Percentiles rank a stretch among this genome's conserved stretches.
These are phyloP conservation scores for Arthroderma sp. DNA, from an alignment of 2,329 filamentous ascomycete genomes.

Conservation along the genomic window DNA sequence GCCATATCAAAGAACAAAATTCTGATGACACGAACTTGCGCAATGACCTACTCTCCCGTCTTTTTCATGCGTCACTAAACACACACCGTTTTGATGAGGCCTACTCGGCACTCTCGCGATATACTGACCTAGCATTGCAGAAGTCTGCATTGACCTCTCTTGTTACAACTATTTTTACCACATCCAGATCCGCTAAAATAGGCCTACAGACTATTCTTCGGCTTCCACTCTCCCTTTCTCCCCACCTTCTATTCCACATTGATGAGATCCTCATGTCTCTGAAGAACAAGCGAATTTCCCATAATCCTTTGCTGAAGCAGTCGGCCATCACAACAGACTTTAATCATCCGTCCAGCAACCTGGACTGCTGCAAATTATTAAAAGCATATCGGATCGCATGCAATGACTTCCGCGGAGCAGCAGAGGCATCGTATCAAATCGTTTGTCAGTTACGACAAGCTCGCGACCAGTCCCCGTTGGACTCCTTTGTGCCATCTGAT, in stretches of 20 bases:
- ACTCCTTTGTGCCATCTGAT: constrained; percentile 20
- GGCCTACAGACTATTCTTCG: constrained; percentile 50
- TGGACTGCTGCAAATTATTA: constrained; percentile 75
- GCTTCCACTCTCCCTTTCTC: constrained; percentile 52
- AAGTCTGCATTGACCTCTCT: constrained; percentile 58
- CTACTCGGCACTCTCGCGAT: constrained; percentile 62
- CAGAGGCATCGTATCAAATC: constrained; percentile 43
- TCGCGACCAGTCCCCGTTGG: constrained; percentile 23
- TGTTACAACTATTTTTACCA: constrained; percentile 33
- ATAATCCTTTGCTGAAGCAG: constrained; percentile 11
- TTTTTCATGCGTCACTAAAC: constrained; percentile 71
- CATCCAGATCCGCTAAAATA: constrained; percentile 26
- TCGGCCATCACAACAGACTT: not conserved
- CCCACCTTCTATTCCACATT: constrained; percentile 61
- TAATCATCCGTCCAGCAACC: constrained; percentile 24
- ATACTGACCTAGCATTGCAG: constrained; percentile 59
- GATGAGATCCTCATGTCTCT: constrained; percentile 64
- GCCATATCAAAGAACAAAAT: constrained; percentile 20
- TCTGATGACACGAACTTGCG: constrained; percentile 33
- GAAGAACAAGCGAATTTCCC: constrained; percentile 56
- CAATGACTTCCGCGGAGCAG: constrained; percentile 71
- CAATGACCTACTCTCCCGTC: constrained; percentile 63
- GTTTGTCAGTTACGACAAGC: constrained; percentile 37
- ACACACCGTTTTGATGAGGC: constrained; percentile 71
- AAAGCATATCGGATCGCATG: constrained; percentile 81